phyloP scores from a whole-genome alignment of 1,284 basidiomycete species.

The Uromyces viciae-fabae region DNA sequence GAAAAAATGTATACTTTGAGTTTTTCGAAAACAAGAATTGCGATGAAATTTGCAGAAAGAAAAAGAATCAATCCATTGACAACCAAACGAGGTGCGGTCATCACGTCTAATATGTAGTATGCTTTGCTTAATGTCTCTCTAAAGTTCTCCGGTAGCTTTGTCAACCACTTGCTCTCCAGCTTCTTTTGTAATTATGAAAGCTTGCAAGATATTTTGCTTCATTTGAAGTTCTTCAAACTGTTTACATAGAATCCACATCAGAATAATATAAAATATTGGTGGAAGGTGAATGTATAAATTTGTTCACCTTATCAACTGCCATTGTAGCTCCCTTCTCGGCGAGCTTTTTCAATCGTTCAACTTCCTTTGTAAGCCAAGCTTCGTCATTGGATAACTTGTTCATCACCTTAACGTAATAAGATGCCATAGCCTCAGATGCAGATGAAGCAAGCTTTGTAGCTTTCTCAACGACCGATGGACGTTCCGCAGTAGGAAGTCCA shows the following conservation, averaged over 20 bases:
- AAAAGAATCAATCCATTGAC: too few species aligned
- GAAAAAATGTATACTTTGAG: too few species aligned
- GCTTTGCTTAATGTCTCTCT: neutral
- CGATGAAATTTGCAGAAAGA: too few species aligned
- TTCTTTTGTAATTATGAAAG: conserved; percentile 11
- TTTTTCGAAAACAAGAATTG: neutral
- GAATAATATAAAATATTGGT: too few species aligned
- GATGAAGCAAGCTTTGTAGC: conserved; percentile 23
- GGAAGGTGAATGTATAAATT: too few species aligned
- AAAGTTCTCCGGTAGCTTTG: conserved; percentile 39
- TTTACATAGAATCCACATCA: neutral
- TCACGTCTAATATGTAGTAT: too few species aligned
- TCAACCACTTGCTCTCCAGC: conserved; percentile 23
- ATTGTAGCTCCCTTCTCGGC: conserved; percentile 37
- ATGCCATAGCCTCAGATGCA: conserved; percentile 15
- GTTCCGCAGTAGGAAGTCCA: conserved; percentile 20
- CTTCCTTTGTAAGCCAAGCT: conserved; percentile 29
- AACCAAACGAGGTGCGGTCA: too few species aligned
- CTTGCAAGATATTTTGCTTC: conserved; percentile 41
- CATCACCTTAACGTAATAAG: conserved; percentile 42
- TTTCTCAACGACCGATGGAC: conserved; percentile 8
- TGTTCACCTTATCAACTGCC: conserved; percentile 23
- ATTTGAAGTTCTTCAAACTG: conserved; percentile 45
- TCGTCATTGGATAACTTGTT: conserved; percentile 27
- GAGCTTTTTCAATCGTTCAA: conserved; percentile 34